These are phyloP conservation scores for Phytophthora agathidicida DNA, from an alignment of 352 stramenopile species.

Conservation along the genomic window DNA sequence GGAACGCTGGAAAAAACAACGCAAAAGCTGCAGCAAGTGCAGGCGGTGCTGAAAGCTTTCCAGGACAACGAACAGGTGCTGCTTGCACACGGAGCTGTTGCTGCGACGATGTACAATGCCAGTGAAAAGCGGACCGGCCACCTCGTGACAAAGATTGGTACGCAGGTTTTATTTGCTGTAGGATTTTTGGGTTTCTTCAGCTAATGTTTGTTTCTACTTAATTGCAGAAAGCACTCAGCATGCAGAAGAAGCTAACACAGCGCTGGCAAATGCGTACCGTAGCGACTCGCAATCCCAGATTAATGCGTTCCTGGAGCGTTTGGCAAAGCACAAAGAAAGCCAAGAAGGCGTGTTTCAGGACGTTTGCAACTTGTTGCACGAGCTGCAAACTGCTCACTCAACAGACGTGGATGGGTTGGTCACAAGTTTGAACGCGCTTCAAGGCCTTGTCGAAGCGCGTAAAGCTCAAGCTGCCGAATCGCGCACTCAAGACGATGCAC, in stretches of 20 bases:
- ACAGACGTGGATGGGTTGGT: slow-evolving; percentile 48
- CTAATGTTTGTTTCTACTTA: slow-evolving; percentile 7
- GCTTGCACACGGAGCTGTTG: slow-evolving; percentile 54
- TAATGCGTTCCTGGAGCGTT: slow-evolving; percentile 44
- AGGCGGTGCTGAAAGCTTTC: slow-evolving; percentile 46
- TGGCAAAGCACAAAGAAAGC: slow-evolving; percentile 55
- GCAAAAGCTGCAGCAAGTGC: slow-evolving; percentile 30
- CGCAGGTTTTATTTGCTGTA: background rate
- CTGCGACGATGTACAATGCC: slow-evolving; percentile 58
- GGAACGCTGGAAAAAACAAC: slow-evolving; percentile 38
- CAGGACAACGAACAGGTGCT: slow-evolving; percentile 63
- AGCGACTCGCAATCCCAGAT: slow-evolving; percentile 53
- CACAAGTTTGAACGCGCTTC: slow-evolving; percentile 36
- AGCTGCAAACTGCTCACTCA: slow-evolving; percentile 54
- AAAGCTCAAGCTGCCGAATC: slow-evolving; percentile 27
- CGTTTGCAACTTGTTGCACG: slow-evolving; percentile 46
- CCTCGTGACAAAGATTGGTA: slow-evolving; percentile 64
- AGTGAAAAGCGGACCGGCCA: slow-evolving; percentile 55
- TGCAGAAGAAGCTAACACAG: slow-evolving; percentile 56
- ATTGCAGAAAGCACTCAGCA: slow-evolving; percentile 49
- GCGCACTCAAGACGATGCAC: slow-evolving; percentile 14
- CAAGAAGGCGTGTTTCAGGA: slow-evolving; percentile 55
- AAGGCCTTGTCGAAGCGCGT: slow-evolving; percentile 37
- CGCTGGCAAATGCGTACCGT: slow-evolving; percentile 50
- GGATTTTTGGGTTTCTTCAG: background rate